Conservation (phyloP, 2,329 filamentous ascomycete species). For the Sporothrix mexicana region DNA sequence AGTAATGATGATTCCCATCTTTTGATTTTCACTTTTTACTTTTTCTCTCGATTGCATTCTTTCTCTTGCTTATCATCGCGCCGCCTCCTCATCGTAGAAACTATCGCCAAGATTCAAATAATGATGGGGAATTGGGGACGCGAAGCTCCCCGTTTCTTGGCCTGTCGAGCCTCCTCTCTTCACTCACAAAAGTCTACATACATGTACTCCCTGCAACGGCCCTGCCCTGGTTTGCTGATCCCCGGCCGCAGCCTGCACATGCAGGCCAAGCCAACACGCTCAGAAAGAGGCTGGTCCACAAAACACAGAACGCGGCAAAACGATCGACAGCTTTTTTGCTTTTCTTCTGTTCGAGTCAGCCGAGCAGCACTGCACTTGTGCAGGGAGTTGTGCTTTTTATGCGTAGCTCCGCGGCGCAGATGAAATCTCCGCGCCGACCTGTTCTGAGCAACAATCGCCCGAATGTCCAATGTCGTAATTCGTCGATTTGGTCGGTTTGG, state of each 20-base stretch:
- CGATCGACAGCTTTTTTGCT: background rate
- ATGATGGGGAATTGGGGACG: background rate
- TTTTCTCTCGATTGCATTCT: too few species aligned
- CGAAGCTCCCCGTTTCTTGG: background rate
- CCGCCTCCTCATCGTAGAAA: background rate
- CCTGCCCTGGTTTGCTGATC: background rate
- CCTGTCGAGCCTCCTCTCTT: background rate
- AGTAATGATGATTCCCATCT: background rate
- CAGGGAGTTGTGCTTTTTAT: too few species aligned
- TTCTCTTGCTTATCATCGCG: too few species aligned
- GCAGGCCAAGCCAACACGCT: background rate
- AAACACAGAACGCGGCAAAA: constrained; percentile 7
- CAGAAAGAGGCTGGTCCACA: background rate
- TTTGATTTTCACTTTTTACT: background rate
- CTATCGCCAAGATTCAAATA: background rate
- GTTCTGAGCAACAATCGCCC: background rate
- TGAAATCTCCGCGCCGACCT: background rate
- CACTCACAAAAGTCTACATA: too few species aligned
- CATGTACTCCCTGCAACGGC: background rate
- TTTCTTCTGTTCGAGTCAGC: constrained; percentile 4
- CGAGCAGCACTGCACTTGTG: background rate
- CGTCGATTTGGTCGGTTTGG: too few species aligned
- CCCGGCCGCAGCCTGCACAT: constrained; percentile 9
- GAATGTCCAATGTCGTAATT: background rate
- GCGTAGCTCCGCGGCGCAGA: too few species aligned